These are phyloP conservation scores for Glaciozyma martinii DNA, from an alignment of 768 basidiomycete genomes.

Conservation along the genomic window DNA sequence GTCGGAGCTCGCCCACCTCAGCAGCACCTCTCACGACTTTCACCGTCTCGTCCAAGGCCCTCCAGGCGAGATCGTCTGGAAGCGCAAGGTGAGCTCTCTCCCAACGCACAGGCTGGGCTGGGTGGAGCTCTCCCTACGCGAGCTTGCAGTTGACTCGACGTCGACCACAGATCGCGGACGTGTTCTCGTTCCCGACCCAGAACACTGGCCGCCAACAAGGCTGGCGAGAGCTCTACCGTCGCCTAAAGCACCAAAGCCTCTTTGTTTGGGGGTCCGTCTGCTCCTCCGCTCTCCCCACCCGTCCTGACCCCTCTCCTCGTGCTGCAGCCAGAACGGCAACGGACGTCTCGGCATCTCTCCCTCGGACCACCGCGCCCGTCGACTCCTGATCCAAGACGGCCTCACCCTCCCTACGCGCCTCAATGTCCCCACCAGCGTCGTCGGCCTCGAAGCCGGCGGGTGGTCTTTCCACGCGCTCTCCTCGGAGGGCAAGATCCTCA, in stretches of 20 bases:
- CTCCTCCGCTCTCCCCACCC: too few relatives aligned
- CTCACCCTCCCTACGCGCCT: constrained; percentile 62
- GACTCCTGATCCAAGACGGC: constrained; percentile 36
- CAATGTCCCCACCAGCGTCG: constrained; percentile 55
- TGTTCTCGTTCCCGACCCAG: constrained; percentile 68
- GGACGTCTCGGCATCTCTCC: constrained; percentile 55
- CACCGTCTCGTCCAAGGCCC: constrained; percentile 34
- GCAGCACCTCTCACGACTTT: neutral
- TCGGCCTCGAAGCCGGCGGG: constrained; percentile 68
- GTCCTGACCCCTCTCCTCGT: constrained; percentile 2
- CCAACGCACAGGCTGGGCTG: too few relatives aligned
- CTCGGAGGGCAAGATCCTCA: constrained; percentile 59
- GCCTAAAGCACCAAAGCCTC: constrained; percentile 44
- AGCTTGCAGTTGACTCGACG: too few relatives aligned
- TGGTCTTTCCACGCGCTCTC: constrained; percentile 86
- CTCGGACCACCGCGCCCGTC: constrained; percentile 39
- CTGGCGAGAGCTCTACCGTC: constrained; percentile 70
- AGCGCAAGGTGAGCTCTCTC: constrained; percentile 46
- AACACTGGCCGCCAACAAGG: constrained; percentile 65
- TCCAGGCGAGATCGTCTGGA: constrained; percentile 72
- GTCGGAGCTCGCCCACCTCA: too few relatives aligned
- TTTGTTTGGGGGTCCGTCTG: constrained; percentile 22
- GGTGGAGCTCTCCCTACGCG: too few relatives aligned
- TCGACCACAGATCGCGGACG: constrained; percentile 40
- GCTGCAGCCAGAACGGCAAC: constrained; percentile 50